These are phyloP conservation scores for Vigna reflexopilosa DNA, from an alignment of 306 rosid species.

Conservation along the genomic window DNA sequence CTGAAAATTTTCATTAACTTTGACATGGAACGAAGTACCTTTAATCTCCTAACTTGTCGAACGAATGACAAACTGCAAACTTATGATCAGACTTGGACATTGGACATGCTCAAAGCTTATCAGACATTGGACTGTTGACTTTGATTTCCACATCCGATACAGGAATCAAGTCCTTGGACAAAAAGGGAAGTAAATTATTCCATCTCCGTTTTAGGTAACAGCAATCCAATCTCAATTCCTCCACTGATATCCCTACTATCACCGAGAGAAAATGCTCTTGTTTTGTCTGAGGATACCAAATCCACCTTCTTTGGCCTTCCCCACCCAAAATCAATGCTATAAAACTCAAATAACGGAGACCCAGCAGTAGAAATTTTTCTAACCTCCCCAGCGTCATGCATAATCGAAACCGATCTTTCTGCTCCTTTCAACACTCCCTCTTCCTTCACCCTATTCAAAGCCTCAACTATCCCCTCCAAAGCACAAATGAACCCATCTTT, in stretches of 20 bases:
- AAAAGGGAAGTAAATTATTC: conserved; percentile 35
- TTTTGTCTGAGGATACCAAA: conserved; percentile 32
- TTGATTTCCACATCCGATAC: no score
- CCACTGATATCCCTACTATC: conserved; percentile 39
- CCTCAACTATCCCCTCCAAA: conserved; percentile 34
- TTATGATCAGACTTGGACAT: no score
- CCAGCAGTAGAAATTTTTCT: conserved; percentile 43
- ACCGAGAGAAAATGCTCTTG: conserved; percentile 45
- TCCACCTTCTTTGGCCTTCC: conserved; percentile 55
- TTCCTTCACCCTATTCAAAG: conserved; percentile 31
- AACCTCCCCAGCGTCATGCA: background rate
- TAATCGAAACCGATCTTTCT: background rate
- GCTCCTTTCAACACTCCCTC: conserved; percentile 31
- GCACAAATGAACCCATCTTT: conserved; percentile 38
- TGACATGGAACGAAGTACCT: no score
- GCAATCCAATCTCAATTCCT: conserved; percentile 50
- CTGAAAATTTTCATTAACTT: no score
- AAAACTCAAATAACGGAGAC: conserved; percentile 58
- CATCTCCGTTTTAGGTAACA: conserved; percentile 30
- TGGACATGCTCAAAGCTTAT: no score
- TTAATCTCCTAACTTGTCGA: no score
- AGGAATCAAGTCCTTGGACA: conserved; percentile 28
- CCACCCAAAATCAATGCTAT: conserved; percentile 51
- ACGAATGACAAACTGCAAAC: no score
- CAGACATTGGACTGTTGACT: no score